phyloP scores from a whole-genome alignment of 2,329 filamentous ascomycete species.

The Rhexocercosporidium sp. region DNA sequence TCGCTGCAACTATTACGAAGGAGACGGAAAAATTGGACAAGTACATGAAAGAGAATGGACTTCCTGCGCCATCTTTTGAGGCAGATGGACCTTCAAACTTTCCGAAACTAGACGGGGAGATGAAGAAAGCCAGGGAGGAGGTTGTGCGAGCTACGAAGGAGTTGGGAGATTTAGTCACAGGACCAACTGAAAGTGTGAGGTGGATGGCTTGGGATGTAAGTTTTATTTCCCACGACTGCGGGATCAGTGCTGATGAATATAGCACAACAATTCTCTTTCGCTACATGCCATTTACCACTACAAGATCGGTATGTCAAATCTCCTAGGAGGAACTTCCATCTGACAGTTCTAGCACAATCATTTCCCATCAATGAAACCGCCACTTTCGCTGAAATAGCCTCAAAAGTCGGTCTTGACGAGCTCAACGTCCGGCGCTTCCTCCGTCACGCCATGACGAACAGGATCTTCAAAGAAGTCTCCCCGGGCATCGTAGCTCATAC shows the following conservation, averaged over 20 bases:
- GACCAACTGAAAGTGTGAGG: constrained; percentile 56
- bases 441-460: constrained; percentile 62
- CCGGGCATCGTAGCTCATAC: constrained; percentile 60
- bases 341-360: constrained; percentile 44
- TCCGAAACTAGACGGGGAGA: constrained; percentile 52
- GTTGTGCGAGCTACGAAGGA: constrained; percentile 56
- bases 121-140: constrained; percentile 52
- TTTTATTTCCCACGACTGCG: constrained; percentile 7
- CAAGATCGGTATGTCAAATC: constrained; percentile 49
- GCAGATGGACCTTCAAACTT: constrained; percentile 52
- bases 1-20: constrained; percentile 54
- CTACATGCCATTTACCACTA: constrained; percentile 57
- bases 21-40: constrained; percentile 57
- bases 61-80: constrained; percentile 52
- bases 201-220: constrained; percentile 59
- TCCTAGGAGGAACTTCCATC: neutral
- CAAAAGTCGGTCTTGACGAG: constrained; percentile 52
- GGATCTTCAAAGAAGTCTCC: constrained; percentile 58
- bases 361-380: constrained; percentile 55
- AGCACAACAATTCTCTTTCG: constrained; percentile 57
- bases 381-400: constrained; percentile 51
- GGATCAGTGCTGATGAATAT: constrained; percentile 23
- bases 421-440: constrained; percentile 57
- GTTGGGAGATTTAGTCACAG: constrained; percentile 53
- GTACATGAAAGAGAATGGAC: constrained; percentile 51